Base-by-base conservation (phyloP, 31 red algal genomes). In the Odonthalia washingtoniensis region DNA sequence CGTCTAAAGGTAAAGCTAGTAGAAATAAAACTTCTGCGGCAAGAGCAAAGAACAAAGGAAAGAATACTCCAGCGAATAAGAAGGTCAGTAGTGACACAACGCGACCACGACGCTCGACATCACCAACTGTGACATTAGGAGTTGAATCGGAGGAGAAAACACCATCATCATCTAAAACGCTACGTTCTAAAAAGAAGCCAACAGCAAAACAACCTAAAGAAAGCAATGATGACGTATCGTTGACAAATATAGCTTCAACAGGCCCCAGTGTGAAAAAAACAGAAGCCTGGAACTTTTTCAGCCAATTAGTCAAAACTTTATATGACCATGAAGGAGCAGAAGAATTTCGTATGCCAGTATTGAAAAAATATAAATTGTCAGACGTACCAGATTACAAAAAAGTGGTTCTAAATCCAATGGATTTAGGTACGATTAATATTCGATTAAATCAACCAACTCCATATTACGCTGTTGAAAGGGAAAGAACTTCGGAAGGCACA, bases 341-440 rank as follows among this genome's bases (percentile, higher is more conserved):
- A 5, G 87, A 89, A 57, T 90, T 94, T 61, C 61, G 77, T 34
- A 72, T 72, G 40, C 89, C 92, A 5, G 89, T 98, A 26, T 68
- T 93, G 27, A 85, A 93, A 83, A 72, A 85, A 24, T 94, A 83
- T 63, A 41, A 39, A 28, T 52, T 70, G 6, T 70, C 83, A 2
- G 80, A 90, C 31, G 87, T 98, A 1, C 93, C 93, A 0, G 87
- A 77, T 52, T 98, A 98, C 80, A 3, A 36, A 28, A 77, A 91
- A 12, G 81, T 85, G 42, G 87, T 98, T 46, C 65, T 80, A 77
- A 65, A 89, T 4, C 97, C 97, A 3, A 98, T 98, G 97, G 97
- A 98, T 83, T 78, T 98, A 65, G 97, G 94, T 33, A 98, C 97
- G 1, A 74, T 98, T 4, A 42, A 60, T 33, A 36, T 72, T 30